phyloP scores from a whole-genome alignment of 805 yeast genomes.

The Ogataea sp. region DNA sequence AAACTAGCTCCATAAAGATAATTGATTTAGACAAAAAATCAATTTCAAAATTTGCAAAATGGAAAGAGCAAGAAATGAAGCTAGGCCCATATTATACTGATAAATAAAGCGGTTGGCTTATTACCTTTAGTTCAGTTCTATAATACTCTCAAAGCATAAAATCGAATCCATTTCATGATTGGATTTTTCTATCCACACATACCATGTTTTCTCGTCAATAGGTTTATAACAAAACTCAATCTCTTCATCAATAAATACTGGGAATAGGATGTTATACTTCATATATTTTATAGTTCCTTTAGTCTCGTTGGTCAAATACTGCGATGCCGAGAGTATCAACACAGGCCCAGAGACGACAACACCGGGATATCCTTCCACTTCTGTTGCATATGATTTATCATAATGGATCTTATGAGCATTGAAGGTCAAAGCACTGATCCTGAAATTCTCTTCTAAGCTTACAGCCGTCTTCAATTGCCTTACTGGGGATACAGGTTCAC shows the following conservation, averaged over 20 bases:
- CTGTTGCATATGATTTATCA: conserved; percentile 44
- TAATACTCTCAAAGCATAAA: conserved; percentile 8
- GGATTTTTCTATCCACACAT: conserved; percentile 21
- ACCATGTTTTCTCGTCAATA: conserved; percentile 5
- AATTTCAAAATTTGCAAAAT: conserved; percentile 32
- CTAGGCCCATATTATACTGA: conserved; percentile 5
- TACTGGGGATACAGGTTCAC: conserved; percentile 9
- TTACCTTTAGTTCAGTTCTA: no score
- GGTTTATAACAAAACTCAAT: conserved; percentile 18
- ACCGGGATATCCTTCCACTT: conserved; percentile 51
- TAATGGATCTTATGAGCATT: conserved; percentile 84
- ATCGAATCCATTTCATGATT: not conserved
- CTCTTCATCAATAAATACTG: conserved; percentile 36
- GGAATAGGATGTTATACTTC: conserved; percentile 41
- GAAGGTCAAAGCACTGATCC: conserved; percentile 70
- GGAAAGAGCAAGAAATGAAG: conserved; percentile 26
- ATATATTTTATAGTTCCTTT: conserved; percentile 20
- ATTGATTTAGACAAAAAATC: conserved; percentile 45
- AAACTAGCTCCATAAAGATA: conserved; percentile 16
- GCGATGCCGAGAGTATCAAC: conserved; percentile 26
- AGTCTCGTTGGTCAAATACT: not conserved
- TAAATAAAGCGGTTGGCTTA: no score
- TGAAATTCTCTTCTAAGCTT: conserved; percentile 36
- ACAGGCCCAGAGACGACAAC: conserved; percentile 79
- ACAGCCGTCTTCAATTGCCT: conserved; percentile 25